Conservation (phyloP, 2,329 filamentous ascomycete genomes). For the Ramichloridium luteum region DNA sequence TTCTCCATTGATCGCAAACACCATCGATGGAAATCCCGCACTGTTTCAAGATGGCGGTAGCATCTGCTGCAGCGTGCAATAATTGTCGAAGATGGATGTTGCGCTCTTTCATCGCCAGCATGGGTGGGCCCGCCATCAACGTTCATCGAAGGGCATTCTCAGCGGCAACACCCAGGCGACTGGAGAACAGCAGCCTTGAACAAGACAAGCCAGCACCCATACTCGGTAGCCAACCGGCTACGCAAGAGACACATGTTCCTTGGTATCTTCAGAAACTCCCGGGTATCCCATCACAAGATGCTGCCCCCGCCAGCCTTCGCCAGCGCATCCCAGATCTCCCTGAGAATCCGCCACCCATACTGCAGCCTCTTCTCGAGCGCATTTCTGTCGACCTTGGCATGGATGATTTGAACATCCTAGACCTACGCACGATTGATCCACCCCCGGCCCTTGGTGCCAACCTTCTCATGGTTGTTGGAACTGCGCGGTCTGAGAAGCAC, state of each 20-base stretch:
- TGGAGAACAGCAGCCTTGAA: too few relatives aligned
- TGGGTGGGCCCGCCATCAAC: slow-evolving; percentile 11
- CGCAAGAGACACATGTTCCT: too few relatives aligned
- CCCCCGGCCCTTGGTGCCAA: slow-evolving; percentile 78
- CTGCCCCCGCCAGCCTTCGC: slow-evolving; percentile 36
- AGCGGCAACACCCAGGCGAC: too few relatives aligned
- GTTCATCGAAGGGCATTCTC: slow-evolving; percentile 14
- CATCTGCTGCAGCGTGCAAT: slow-evolving; percentile 7
- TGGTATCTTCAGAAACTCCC: slow-evolving; percentile 71
- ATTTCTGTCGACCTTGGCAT: slow-evolving; percentile 76
- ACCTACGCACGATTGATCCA: slow-evolving; percentile 73
- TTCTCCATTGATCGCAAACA: too few relatives aligned
- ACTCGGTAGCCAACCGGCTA: too few relatives aligned
- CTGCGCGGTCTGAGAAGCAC: slow-evolving; percentile 84
- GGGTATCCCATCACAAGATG: slow-evolving; percentile 25
- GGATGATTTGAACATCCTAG: slow-evolving; percentile 67
- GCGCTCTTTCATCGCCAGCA: slow-evolving; percentile 21
- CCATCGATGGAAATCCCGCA: too few relatives aligned
- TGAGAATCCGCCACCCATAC: slow-evolving; percentile 54
- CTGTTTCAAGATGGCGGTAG: not conserved
- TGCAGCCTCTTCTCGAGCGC: slow-evolving; percentile 62
- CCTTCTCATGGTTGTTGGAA: slow-evolving; percentile 84
- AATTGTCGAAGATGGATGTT: slow-evolving; percentile 18
- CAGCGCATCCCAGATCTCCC: slow-evolving; percentile 55
- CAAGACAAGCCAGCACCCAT: too few relatives aligned